Percentiles rank a stretch among this genome's conserved stretches.
Evolutionary conservation across 495 filamentous ascomycete species (phyloP).

Genomic region (Poronia punctata): DNA sequence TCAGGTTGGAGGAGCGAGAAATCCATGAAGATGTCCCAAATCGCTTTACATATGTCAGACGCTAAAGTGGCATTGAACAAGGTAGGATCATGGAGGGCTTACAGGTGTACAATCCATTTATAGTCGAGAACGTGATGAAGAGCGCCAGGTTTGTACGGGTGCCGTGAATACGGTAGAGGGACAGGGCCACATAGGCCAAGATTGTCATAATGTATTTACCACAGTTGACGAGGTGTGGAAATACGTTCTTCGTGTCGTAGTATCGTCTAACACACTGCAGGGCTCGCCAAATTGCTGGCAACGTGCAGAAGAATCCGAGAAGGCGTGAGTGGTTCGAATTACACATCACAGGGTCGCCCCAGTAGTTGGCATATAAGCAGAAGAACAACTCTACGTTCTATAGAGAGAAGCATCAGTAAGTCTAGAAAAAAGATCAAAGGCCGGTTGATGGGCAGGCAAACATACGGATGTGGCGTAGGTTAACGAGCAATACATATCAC

Average conservation of each 20-base stretch:
- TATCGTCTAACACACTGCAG: slow-evolving; percentile 90
- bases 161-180: slow-evolving; percentile 71
- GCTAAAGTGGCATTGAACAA: not conserved
- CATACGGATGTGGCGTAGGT: slow-evolving; percentile 84
- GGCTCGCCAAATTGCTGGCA: slow-evolving; percentile 83
- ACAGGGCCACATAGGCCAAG: slow-evolving; percentile 65
- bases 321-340: slow-evolving; percentile 80
- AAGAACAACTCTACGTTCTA: slow-evolving; percentile 91
- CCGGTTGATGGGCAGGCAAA: slow-evolving; percentile 8
- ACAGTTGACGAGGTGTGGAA: slow-evolving; percentile 88
- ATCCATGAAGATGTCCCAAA: slow-evolving; percentile 99
- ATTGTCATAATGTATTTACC: slow-evolving; percentile 88
- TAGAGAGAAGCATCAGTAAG: slow-evolving; percentile 2
- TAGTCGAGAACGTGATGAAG: slow-evolving; percentile 70
- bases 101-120: slow-evolving; percentile 80
- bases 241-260: slow-evolving; percentile 73
- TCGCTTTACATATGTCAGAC: slow-evolving; percentile 32
- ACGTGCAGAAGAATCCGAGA: slow-evolving; percentile 75
- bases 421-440: not conserved
- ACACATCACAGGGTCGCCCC: slow-evolving; percentile 64
- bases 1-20: slow-evolving; percentile 79
- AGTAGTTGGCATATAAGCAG: slow-evolving; percentile 76
- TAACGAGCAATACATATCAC: slow-evolving; percentile 93
- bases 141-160: slow-evolving; percentile 45
- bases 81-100: slow-evolving; percentile 29